These are phyloP conservation scores for Eurotiales sp. DNA, from an alignment of 2,329 filamentous ascomycete species.

Conservation along the genomic window DNA sequence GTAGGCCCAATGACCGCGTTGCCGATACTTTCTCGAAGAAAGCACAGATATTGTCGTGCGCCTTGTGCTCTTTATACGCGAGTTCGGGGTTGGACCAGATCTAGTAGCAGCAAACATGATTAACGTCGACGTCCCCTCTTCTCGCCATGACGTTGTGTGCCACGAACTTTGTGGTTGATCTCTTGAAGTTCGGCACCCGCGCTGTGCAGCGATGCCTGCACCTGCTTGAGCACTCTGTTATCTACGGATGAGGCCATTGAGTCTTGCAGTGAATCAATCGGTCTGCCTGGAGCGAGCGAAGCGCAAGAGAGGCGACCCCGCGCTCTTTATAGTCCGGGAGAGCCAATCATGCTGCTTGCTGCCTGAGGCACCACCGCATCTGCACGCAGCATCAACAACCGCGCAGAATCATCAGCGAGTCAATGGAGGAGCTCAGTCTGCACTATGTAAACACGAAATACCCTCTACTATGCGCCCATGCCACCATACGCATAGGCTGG, in stretches of 20 bases:
- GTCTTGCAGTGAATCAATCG: too few species aligned
- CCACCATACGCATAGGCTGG: too few species aligned
- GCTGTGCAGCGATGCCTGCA: slow-evolving; percentile 7
- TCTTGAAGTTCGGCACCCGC: slow-evolving; percentile 5
- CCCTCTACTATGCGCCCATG: too few species aligned
- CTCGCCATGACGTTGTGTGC: neutral
- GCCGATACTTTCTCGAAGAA: slow-evolving; percentile 21
- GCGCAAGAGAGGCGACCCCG: too few species aligned
- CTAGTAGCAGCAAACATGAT: neutral
- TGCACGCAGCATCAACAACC: too few species aligned
- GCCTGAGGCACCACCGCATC: neutral
- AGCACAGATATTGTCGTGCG: slow-evolving; percentile 18
- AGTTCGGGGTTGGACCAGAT: slow-evolving; percentile 20
- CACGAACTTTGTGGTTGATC: slow-evolving; percentile 12
- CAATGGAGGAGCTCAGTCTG: too few species aligned
- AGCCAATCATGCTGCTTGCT: neutral
- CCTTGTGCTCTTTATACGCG: slow-evolving; percentile 19
- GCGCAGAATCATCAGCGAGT: too few species aligned
- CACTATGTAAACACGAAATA: too few species aligned
- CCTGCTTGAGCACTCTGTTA: neutral
- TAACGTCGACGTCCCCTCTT: neutral
- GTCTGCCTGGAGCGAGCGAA: too few species aligned
- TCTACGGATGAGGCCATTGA: neutral
- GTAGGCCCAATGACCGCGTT: slow-evolving; percentile 17
- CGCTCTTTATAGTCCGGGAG: neutral